Evolutionary conservation across 768 basidiomycete genomes (phyloP), one percentile per base, ranked within the genome.

Genomic region (Tulasnella sp.): DNA sequence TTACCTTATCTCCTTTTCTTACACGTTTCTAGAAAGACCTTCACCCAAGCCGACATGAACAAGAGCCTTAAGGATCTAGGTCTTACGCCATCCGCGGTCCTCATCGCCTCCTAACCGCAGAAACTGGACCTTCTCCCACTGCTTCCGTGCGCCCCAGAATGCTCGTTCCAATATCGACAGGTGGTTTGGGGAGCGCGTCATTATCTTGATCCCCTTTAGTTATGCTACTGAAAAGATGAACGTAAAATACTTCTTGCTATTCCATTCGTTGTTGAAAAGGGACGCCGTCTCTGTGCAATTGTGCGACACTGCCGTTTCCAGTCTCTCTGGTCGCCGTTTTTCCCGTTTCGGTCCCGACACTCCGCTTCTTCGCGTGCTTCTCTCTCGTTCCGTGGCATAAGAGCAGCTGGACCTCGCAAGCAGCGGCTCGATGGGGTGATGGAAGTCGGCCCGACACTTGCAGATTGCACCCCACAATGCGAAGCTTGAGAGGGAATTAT

Each of bases 81-180:
- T 6, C 86, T 98, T 80, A 96, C 95, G 27, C 96, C 96, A 1
- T 96, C 95, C 77, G 96, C 96, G 75, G 96, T 96, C 24, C 78
- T 79, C 39, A 72, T 79, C 31, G 78, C 78, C 44, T 76, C 75
- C 9, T 76, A 76, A 76, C n/a, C 39, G 24, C 38, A 46, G 73
- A 31, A 40, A 14, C 73, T 74, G 18, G 71, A 40, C 0, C 19
- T 42, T 42, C 10, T 42, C 42, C 39, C 71, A 74, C 21, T 74
- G 38, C 39, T 74, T 42, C 39, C 38, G n/a, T 74, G 38, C 44
- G 24, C 73, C 39, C 73, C 73, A 68, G 31, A 68, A 68, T 52
- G 62, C 62, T 68, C 62, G 27, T 31, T 27, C 18, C 44, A 44
- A 44, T 44, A 18, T 1, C 44, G 44, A 18, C 16, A 14, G 44